phyloP scores from a whole-genome alignment of 2,329 filamentous ascomycete genomes.

The Delphinella strobiligena region DNA sequence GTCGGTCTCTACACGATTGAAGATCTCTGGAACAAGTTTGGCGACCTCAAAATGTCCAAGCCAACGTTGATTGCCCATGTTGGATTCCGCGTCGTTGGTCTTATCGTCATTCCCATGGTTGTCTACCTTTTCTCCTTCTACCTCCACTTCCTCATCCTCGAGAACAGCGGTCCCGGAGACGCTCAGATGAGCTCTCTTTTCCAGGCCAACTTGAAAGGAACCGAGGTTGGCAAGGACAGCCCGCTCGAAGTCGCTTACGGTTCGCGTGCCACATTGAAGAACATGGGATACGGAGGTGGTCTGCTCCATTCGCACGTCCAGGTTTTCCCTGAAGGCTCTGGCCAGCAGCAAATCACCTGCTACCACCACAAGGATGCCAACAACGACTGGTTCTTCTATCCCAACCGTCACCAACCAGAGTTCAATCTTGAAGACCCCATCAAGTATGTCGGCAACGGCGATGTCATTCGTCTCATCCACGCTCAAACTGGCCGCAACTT shows the following conservation, averaged over 20 bases:
- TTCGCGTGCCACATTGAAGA: slow-evolving; percentile 87
- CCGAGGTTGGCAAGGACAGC: slow-evolving; percentile 86
- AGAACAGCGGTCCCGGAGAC: slow-evolving; percentile 88
- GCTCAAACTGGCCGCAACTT: slow-evolving; percentile 93
- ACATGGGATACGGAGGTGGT: slow-evolving; percentile 97
- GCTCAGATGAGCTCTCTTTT: slow-evolving; percentile 99
- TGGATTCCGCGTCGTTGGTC: slow-evolving; percentile 64
- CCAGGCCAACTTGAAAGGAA: slow-evolving; percentile 90
- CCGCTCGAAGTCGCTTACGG: slow-evolving; percentile 85
- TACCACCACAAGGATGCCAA: slow-evolving; percentile 99
- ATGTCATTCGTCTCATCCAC: slow-evolving; percentile 77
- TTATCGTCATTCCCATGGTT: slow-evolving; percentile 78
- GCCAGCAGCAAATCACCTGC: slow-evolving; percentile 94
- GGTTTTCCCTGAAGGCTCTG: slow-evolving; percentile 86
- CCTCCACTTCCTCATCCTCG: slow-evolving; percentile 84
- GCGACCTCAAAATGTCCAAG: slow-evolving; percentile 80
- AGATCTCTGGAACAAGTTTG: slow-evolving; percentile 97
- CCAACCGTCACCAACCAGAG: slow-evolving; percentile 65
- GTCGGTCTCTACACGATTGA: slow-evolving; percentile 93
- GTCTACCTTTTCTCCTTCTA: slow-evolving; percentile 96
- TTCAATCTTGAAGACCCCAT: slow-evolving; percentile 60
- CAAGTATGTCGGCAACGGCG: slow-evolving; percentile 63
- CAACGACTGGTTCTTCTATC: slow-evolving; percentile 99
- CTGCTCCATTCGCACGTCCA: slow-evolving; percentile 93
- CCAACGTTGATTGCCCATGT: slow-evolving; percentile 64